Evolutionary conservation across 1,139 yeast genomes (phyloP).

Genomic region (Insectozyma bohioensis): DNA sequence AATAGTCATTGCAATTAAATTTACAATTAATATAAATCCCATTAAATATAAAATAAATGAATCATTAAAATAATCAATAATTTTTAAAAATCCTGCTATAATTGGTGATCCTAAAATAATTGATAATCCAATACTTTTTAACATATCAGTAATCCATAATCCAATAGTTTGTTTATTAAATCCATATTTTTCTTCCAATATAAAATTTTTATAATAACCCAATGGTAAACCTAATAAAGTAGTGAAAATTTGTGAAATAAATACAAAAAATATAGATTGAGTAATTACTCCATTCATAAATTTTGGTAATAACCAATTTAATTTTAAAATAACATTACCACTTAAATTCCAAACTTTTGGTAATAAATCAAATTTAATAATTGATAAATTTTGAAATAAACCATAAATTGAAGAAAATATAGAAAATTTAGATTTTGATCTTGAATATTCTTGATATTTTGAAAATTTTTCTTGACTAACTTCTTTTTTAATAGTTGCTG

Average conservation of each 20-base stretch:
- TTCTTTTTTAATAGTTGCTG: conserved; percentile 62
- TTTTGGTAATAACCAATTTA: conserved; percentile 37
- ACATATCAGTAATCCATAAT: conserved; percentile 69
- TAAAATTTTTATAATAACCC: conserved; percentile 75
- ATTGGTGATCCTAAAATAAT: conserved; percentile 70
- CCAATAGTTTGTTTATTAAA: conserved; percentile 80
- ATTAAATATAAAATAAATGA: conserved; percentile 78
- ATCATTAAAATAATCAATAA: conserved; percentile 77
- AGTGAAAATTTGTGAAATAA: conserved; percentile 43
- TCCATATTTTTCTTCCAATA: conserved; percentile 88
- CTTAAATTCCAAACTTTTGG: conserved; percentile 70
- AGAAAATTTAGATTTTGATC: conserved; percentile 77
- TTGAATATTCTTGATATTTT: conserved; percentile 77
- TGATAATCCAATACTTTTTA: conserved; percentile 59
- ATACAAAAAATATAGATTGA: conserved; percentile 66
- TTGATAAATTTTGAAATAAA: conserved; percentile 55
- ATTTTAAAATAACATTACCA: conserved; percentile 35
- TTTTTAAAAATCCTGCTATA: conserved; percentile 72
- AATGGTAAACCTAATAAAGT: conserved; percentile 63
- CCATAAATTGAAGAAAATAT: conserved; percentile 54
- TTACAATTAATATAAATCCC: conserved; percentile 67
- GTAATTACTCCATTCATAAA: conserved; percentile 56
- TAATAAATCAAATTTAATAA: conserved; percentile 60
- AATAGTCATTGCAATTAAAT: conserved; percentile 69
- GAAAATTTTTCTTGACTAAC: conserved; percentile 70